phyloP scores from a whole-genome alignment of 345 rosid genomes.

The Populus ilicifolia region DNA sequence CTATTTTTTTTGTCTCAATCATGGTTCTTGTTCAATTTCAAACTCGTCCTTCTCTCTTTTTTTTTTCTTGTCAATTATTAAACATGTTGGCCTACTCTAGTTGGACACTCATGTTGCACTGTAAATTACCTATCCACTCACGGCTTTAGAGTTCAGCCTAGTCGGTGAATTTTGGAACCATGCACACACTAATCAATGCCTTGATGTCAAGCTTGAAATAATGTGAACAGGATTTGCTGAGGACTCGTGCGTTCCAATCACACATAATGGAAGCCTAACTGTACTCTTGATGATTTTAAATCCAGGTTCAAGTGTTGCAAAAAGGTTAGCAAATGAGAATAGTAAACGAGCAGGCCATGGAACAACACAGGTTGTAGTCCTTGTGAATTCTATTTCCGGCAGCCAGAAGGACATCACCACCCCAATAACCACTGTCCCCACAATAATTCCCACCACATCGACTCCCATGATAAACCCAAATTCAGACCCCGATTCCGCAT shows the following conservation, averaged over 20 bases:
- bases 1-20: conserved; percentile 11
- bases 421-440: conserved; percentile 59
- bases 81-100: conserved; percentile 11
- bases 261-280: not conserved
- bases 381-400: conserved; percentile 5
- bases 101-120: not conserved
- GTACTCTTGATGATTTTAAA: not conserved
- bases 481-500: conserved; percentile 28
- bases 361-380: not conserved
- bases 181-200: not conserved
- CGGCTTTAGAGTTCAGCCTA: too few species aligned
- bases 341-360: not conserved
- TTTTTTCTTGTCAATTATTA: conserved; percentile 18
- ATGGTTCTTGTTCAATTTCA: conserved; percentile 20
- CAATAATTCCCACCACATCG: conserved; percentile 32
- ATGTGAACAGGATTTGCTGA: not conserved
- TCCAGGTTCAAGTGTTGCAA: conserved; percentile 30
- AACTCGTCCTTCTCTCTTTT: conserved; percentile 4
- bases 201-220: not conserved
- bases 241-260: not conserved
- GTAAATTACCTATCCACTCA: not conserved
- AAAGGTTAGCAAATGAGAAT: conserved; percentile 2
- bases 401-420: conserved; percentile 51
- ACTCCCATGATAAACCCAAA: conserved; percentile 40
- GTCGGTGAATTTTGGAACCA: conserved; percentile 1